phyloP scores from a whole-genome alignment of 75 land plant genomes.

The Sequoiadendron giganteum region DNA sequence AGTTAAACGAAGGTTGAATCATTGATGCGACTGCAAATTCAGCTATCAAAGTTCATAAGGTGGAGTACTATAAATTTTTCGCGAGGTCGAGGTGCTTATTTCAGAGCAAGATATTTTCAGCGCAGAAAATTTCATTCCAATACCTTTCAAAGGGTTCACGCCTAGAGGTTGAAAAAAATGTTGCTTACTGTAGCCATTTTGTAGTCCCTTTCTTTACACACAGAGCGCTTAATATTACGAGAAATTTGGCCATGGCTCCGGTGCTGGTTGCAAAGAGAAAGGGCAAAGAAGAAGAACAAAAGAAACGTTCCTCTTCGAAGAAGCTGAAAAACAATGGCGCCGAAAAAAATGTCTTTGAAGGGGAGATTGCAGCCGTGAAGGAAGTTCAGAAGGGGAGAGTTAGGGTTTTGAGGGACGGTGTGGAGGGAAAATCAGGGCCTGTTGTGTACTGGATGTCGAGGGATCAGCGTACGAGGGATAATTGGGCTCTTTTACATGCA shows the following conservation, averaged over 20 bases:
- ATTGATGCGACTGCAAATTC: background rate
- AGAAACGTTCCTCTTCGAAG: background rate
- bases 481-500: constrained; percentile 96
- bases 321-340: background rate
- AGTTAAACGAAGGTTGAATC: background rate
- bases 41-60: background rate
- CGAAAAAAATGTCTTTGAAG: background rate
- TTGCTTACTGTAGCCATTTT: background rate
- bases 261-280: background rate
- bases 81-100: background rate
- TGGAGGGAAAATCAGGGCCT: constrained; percentile 29
- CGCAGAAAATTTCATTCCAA: background rate
- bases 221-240: background rate
- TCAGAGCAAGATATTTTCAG: background rate
- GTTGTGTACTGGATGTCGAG: constrained; percentile 99
- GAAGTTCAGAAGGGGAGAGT: constrained; percentile 49
- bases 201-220: background rate
- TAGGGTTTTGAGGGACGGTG: constrained; percentile 39
- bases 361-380: background rate
- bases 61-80: background rate
- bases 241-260: background rate
- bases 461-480: constrained; percentile 83
- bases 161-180: background rate
- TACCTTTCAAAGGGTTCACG: background rate
- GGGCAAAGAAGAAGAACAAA: background rate